Evolutionary conservation across 805 yeast species (phyloP).

Genomic region (Saturnispora sanitii): DNA sequence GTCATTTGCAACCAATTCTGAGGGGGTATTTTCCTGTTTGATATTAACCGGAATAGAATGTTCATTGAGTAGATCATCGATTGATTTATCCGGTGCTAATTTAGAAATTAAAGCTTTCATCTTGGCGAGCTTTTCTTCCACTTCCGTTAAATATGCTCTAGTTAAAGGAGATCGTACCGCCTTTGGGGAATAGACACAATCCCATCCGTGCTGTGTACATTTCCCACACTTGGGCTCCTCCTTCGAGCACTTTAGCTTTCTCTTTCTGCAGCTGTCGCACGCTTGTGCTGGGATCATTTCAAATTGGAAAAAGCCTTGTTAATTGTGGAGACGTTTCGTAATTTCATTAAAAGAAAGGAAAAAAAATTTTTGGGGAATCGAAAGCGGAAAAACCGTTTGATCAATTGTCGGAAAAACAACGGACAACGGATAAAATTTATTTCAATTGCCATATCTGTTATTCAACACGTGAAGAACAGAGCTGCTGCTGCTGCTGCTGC

Average conservation of each 20-base stretch:
- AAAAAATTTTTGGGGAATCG: background rate
- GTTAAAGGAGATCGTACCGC: constrained; percentile 74
- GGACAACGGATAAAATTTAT: too few relatives aligned
- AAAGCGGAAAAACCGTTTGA: constrained; percentile 1
- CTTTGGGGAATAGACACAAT: constrained; percentile 70
- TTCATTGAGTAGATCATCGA: constrained; percentile 29
- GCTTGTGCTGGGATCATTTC: constrained; percentile 36
- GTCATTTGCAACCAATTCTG: too few relatives aligned
- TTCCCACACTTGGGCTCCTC: constrained; percentile 68
- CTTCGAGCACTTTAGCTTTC: constrained; percentile 75
- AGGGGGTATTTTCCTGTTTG: too few relatives aligned
- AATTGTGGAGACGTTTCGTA: background rate
- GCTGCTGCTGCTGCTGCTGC: too few relatives aligned
- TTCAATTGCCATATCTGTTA: background rate
- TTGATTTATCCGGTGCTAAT: constrained; percentile 35
- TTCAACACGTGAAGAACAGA: background rate
- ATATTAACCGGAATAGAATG: background rate
- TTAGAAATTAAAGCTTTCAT: constrained; percentile 36
- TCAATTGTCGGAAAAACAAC: background rate
- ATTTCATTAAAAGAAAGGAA: background rate
- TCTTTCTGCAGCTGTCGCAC: constrained; percentile 75
- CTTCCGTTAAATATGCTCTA: constrained; percentile 67
- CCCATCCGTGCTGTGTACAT: constrained; percentile 63
- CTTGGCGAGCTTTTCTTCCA: constrained; percentile 47
- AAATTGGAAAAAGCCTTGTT: background rate